Conservation (phyloP, 345 rosid species). For the Capsella bursapastoris region DNA sequence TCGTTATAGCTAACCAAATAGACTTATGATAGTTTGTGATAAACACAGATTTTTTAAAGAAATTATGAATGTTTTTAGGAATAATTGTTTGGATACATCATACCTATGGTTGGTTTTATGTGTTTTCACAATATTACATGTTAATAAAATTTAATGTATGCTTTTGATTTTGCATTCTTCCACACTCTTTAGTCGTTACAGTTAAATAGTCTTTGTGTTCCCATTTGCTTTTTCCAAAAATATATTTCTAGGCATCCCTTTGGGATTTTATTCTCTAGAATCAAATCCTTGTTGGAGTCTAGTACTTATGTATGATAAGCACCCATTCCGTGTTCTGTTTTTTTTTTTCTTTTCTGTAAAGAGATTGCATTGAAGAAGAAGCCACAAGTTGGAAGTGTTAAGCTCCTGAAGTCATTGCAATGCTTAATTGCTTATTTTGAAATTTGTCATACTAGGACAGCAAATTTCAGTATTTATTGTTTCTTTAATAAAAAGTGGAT, state of each 20-base stretch:
- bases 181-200: background rate
- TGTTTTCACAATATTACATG: background rate
- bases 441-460: background rate
- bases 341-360: no score
- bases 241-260: background rate
- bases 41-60: background rate
- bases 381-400: background rate
- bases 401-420: conserved; percentile 14
- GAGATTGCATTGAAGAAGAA: background rate
- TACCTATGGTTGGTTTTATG: background rate
- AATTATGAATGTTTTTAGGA: background rate
- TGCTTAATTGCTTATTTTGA: conserved; percentile 3
- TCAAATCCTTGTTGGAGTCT: background rate
- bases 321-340: no score
- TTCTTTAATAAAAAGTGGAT: conserved; percentile 21
- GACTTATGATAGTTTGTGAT: background rate
- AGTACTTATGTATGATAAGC: no score
- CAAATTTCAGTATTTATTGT: background rate
- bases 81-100: background rate
- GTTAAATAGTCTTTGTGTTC: background rate
- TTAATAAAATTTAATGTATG: background rate
- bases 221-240: conserved; percentile 7
- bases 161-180: background rate
- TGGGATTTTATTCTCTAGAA: background rate
- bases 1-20: background rate